These are phyloP conservation scores for Aquilaria sinensis DNA, from an alignment of 345 rosid species.

Conservation along the genomic window DNA sequence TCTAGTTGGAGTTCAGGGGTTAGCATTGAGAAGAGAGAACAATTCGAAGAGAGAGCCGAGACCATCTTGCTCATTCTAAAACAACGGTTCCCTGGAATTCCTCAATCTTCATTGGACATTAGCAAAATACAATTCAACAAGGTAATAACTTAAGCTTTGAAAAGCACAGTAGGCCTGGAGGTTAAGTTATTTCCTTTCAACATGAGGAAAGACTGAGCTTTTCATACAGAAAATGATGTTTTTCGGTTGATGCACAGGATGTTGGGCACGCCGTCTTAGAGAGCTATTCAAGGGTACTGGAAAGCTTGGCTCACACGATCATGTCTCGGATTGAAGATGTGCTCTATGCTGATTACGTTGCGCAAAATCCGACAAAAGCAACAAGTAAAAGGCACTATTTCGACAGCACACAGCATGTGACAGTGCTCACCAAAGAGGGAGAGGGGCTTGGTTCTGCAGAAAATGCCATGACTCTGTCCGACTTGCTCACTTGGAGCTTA, in stretches of 20 bases:
- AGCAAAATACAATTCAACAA: constrained; percentile 76
- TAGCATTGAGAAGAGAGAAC: constrained; percentile 86
- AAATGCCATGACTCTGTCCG: constrained; percentile 39
- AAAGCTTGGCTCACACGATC: constrained; percentile 85
- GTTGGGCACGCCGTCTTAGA: constrained; percentile 88
- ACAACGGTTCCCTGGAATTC: constrained; percentile 73
- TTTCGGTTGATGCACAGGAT: constrained; percentile 36
- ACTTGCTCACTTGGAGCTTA: constrained; percentile 59
- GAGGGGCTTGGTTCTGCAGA: constrained; percentile 11
- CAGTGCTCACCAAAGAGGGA: background rate
- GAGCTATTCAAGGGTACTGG: constrained; percentile 88
- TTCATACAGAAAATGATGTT: background rate
- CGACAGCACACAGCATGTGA: constrained; percentile 2
- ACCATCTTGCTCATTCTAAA: constrained; percentile 74
- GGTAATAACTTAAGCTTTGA: constrained; percentile 24
- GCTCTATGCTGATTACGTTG: constrained; percentile 47
- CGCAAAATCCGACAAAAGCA: constrained; percentile 40
- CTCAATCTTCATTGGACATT: constrained; percentile 85
- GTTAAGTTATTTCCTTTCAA: background rate
- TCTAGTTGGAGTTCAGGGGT: constrained; percentile 78
- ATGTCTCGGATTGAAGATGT: constrained; percentile 85
- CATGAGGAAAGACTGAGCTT: background rate
- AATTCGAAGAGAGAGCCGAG: constrained; percentile 88
- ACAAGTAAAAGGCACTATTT: constrained; percentile 19
- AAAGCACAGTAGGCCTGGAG: background rate